Evolutionary conservation across 768 basidiomycete species (phyloP).

Genomic region (Tricholoma furcatifolium): DNA sequence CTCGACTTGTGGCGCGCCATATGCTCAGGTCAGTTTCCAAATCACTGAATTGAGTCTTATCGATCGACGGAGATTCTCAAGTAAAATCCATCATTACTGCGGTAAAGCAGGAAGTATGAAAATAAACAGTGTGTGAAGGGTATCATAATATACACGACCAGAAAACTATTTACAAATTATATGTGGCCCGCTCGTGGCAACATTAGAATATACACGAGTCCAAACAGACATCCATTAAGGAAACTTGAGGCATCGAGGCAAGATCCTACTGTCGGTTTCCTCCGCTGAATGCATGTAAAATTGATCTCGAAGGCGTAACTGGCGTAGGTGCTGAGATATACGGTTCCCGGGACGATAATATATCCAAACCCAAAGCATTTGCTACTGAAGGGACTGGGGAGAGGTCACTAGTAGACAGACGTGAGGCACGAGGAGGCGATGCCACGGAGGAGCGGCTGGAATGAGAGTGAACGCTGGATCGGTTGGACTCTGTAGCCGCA

Average conservation of each 20-base stretch:
- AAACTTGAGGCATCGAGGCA: neutral
- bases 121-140: no score
- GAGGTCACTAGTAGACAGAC: neutral
- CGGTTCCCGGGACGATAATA: constrained; percentile 2
- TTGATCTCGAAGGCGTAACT: constrained; percentile 3
- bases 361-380: constrained; percentile 13
- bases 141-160: no score
- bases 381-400: neutral
- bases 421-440: constrained; percentile 2
- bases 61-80: neutral
- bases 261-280: neutral
- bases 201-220: neutral
- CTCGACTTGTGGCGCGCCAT: neutral
- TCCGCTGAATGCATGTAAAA: constrained; percentile 6
- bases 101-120: no score
- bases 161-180: no score
- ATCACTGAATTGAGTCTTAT: neutral
- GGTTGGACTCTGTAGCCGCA: neutral
- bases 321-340: constrained; percentile 15
- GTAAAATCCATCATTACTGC: no score
- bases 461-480: neutral
- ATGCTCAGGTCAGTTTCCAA: neutral
- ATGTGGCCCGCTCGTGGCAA: no score
- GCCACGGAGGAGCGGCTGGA: constrained; percentile 3
- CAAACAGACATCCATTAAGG: neutral